These are phyloP conservation scores for Penicillium freii DNA, from an alignment of 2,329 filamentous ascomycete species.

Conservation along the genomic window DNA sequence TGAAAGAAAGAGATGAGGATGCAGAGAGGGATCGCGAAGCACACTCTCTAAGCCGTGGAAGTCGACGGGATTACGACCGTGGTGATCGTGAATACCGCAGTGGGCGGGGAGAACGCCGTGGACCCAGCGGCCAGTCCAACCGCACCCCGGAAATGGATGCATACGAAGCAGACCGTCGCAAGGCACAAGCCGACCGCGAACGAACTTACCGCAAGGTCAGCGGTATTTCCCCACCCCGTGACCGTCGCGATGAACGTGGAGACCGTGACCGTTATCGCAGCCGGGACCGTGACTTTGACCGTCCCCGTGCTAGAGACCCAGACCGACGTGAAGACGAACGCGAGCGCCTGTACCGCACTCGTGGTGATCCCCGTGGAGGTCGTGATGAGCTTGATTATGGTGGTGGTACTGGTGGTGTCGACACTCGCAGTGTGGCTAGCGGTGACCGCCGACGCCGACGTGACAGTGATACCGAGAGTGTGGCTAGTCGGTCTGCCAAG, in stretches of 20 bases:
- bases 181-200: slow-evolving; percentile 90
- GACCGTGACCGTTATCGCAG: slow-evolving; percentile 39
- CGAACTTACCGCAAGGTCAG: slow-evolving; percentile 86
- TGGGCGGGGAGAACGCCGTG: slow-evolving; percentile 40
- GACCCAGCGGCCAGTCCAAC: slow-evolving; percentile 60
- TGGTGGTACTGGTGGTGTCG: slow-evolving; percentile 55
- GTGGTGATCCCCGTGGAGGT: slow-evolving; percentile 75
- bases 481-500: slow-evolving; percentile 62
- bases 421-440: slow-evolving; percentile 57
- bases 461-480: slow-evolving; percentile 70
- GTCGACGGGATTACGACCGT: slow-evolving; percentile 52
- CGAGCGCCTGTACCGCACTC: slow-evolving; percentile 77
- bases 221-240: slow-evolving; percentile 52
- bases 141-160: slow-evolving; percentile 89
- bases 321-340: slow-evolving; percentile 75
- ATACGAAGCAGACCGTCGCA: slow-evolving; percentile 92
- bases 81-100: slow-evolving; percentile 60
- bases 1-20: slow-evolving; percentile 90
- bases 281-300: slow-evolving; percentile 43
- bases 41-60: slow-evolving; percentile 45
- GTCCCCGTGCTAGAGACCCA: slow-evolving; percentile 38
- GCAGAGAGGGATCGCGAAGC: slow-evolving; percentile 60
- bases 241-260: slow-evolving; percentile 39
- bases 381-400: slow-evolving; percentile 91
- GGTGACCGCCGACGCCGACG: slow-evolving; percentile 71